Conservation (phyloP, 148 eudicot genomes). For the Vaccinium darrowii region DNA sequence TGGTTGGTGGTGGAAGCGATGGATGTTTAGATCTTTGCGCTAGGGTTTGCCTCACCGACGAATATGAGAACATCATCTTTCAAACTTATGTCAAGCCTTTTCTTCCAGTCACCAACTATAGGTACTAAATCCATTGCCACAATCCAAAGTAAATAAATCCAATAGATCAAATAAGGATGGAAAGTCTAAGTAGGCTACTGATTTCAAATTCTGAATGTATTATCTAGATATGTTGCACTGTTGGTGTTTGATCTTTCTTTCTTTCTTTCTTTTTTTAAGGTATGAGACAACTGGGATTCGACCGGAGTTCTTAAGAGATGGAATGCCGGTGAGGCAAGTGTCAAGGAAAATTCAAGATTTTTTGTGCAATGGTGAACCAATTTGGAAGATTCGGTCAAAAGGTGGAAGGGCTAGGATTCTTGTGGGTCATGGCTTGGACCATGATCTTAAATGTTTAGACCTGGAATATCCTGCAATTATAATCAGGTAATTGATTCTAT, state of each 20-base stretch:
- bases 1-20: conserved; percentile 95
- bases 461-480: conserved; percentile 63
- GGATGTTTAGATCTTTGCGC: conserved; percentile 83
- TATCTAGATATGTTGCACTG: background rate
- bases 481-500: conserved; percentile 47
- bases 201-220: background rate
- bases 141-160: background rate
- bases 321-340: conserved; percentile 72
- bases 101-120: conserved; percentile 69
- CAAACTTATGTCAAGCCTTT: conserved; percentile 75
- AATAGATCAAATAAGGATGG: background rate
- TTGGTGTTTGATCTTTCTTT: too few relatives aligned
- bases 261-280: conserved; percentile 31
- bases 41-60: conserved; percentile 81
- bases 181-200: too few relatives aligned
- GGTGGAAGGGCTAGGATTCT: conserved; percentile 88
- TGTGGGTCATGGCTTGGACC: conserved; percentile 88
- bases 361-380: conserved; percentile 82
- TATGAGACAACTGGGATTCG: conserved; percentile 78
- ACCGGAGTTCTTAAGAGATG: conserved; percentile 72
- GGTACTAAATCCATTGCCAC: conserved; percentile 32
- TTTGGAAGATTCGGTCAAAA: conserved; percentile 84
- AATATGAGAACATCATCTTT: conserved; percentile 63
- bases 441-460: conserved; percentile 68
- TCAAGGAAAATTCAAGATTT: conserved; percentile 79